Evolutionary conservation across 2,329 filamentous ascomycete genomes (phyloP).

Genomic region (Epichloe coenophiala): DNA sequence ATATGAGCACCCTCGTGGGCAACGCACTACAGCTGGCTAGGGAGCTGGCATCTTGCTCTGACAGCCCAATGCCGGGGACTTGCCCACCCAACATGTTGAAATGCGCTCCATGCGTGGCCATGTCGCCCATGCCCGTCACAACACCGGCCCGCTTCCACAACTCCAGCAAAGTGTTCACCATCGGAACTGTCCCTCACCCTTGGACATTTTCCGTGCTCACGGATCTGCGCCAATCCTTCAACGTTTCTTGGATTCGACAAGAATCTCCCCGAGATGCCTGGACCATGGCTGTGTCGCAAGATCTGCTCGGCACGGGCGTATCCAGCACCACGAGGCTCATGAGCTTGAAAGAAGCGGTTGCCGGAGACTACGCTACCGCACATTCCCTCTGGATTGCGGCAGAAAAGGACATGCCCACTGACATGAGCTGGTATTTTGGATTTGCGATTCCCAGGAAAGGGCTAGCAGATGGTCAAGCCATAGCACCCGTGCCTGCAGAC

Average conservation of each 20-base stretch:
- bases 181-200: conserved; percentile 82
- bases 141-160: conserved; percentile 59
- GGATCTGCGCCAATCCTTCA: conserved; percentile 45
- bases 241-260: conserved; percentile 51
- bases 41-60: conserved; percentile 62
- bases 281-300: conserved; percentile 58
- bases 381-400: conserved; percentile 72
- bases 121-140: conserved; percentile 51
- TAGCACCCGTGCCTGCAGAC: conserved; percentile 13
- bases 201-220: conserved; percentile 66
- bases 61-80: conserved; percentile 56
- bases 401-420: conserved; percentile 47
- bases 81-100: conserved; percentile 71
- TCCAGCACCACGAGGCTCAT: conserved; percentile 51
- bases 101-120: conserved; percentile 58
- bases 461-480: conserved; percentile 25
- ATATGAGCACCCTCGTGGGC: conserved; percentile 59
- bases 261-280: conserved; percentile 64
- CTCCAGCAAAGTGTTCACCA: conserved; percentile 57
- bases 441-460: conserved; percentile 57
- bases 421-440: conserved; percentile 81
- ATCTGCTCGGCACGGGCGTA: conserved; percentile 50
- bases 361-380: conserved; percentile 47
- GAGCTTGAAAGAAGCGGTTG: conserved; percentile 70
- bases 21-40: conserved; percentile 60